Evolutionary conservation across 2,329 filamentous ascomycete species (phyloP), one percentile per base, ranked within the genome.

Genomic region (Fusarium ramigenum): DNA sequence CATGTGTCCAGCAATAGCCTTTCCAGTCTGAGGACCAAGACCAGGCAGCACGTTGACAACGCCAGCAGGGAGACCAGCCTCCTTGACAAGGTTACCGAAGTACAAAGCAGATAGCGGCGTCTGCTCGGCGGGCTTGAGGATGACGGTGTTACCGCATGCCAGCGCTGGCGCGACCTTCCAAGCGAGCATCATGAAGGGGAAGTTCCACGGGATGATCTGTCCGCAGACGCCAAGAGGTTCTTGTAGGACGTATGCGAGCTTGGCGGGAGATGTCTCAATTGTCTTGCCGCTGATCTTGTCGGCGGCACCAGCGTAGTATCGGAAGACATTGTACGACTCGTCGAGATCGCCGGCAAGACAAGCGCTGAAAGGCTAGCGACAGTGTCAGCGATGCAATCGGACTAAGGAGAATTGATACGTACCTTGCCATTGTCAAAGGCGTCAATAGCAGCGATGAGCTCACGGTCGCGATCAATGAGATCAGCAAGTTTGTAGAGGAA

Each of bases 21-120:
- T 86, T 34, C 92, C 92, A 4, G 91, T 89, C 54, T 88, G 87
- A 36, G 86, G 84, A 9, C 91, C 91, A 63, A 90, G 85, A 4
- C 92, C 92, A 61, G 92, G 92, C 47, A 93, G 74, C 63, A 93
- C 86, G 78, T 93, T 93, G 69, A 93, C 83, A n/a, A 93, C 92
- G 37, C 92, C 92, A 3, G 91, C 87, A n/a, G 92, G 92, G 78
- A 93, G 93, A 0, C 92, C 92, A 39, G 91, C 91, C 75, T 93
- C 87, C 71, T 90, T 89, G 69, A 93, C 85, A 11, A 93, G 82
- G 18, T 87, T 88, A 4, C 86, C 91, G 18, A 93, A 85, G 67
- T 90, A 88, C 7, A 90, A 76, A 75, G 88, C 88, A 53, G 86
- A 88, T 18, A 90, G 82, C 9, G 88, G 88, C 3, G 88, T 89